phyloP scores from a whole-genome alignment of 306 rosid genomes.

The Vigna trinervia region DNA sequence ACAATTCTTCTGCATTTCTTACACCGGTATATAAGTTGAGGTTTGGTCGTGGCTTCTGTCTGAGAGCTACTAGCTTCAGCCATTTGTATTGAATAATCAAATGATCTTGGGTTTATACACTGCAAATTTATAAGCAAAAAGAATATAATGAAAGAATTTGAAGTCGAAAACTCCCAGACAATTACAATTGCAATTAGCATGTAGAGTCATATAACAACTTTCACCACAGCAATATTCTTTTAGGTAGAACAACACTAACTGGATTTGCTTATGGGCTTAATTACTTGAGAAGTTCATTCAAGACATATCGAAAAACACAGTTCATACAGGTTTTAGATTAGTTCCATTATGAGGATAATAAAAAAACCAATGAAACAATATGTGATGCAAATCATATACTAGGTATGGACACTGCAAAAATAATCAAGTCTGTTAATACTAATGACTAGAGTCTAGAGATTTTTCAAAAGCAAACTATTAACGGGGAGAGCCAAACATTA shows the following conservation, averaged over 20 bases:
- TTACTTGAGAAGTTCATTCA: neutral
- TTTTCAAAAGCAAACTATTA: too few relatives aligned
- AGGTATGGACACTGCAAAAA: too few relatives aligned
- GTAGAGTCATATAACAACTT: neutral
- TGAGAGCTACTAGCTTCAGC: slow-evolving; percentile 54
- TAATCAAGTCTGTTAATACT: too few relatives aligned
- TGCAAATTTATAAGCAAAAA: slow-evolving; percentile 31
- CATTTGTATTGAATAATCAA: slow-evolving; percentile 46
- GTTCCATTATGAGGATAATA: neutral
- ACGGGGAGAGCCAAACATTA: too few relatives aligned
- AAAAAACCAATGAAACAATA: too few relatives aligned
- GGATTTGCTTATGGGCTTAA: neutral
- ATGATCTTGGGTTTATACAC: slow-evolving; percentile 31
- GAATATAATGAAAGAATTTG: neutral
- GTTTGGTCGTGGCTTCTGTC: slow-evolving; percentile 48
- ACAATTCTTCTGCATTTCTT: slow-evolving; percentile 86
- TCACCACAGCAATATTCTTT: neutral
- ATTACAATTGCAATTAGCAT: neutral
- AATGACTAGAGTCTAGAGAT: neutral
- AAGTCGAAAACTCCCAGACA: neutral
- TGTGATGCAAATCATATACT: too few relatives aligned
- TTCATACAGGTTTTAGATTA: slow-evolving; percentile 9
- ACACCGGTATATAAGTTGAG: slow-evolving; percentile 67
- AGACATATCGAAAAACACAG: neutral
- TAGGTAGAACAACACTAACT: neutral